Evolutionary conservation across 371 early-diverging fungal genomes (phyloP), one percentile per base, ranked within the genome.

Genomic region (Rhizopus delemar): DNA sequence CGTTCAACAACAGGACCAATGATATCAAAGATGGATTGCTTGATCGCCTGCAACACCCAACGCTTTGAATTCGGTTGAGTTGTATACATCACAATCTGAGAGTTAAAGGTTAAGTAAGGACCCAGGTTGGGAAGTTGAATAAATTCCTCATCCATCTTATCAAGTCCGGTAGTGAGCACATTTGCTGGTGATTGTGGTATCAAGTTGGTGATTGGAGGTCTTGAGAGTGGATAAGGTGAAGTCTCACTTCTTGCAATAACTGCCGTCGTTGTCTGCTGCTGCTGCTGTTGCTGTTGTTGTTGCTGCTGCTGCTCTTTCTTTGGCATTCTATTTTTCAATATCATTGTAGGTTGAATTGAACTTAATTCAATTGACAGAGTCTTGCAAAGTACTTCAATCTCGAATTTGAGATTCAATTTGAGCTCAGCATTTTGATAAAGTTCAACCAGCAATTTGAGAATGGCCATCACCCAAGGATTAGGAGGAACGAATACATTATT

Each of bases 381-480:
- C 70, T 95, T 95, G 82, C 96, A 96, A 43, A 99, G 81, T 3
- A 98, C 95, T 74, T 98, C 98, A 46, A 99, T 93, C 68, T 97
- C 97, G 73, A 99, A 98, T 60, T 95, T 94, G 54, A 96, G 86
- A 60, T 94, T 96, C 53, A 96, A 75, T 72, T 94, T 96, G 43
- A 97, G 78, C 48, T 95, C 94, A 0, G 96, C 98, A 65, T 85
- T 87, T 50, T 92, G 89, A 73, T 96, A 97, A 5, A 99, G 77
- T 69, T 98, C 98, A 0, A 92, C 89, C 31, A 99, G 76, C 8
- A 98, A 75, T 48, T 85, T 86, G 75, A 99, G 79, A 51, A 94
- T 93, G 22, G 93, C 93, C 90, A 97, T 96, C 48, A 98, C 70
- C 98, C 98, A 99, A 7, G 99, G 99, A 73, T 97, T 98, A 9